phyloP scores from a whole-genome alignment of 139 green algal genomes.

The Coelastrella sp. region DNA sequence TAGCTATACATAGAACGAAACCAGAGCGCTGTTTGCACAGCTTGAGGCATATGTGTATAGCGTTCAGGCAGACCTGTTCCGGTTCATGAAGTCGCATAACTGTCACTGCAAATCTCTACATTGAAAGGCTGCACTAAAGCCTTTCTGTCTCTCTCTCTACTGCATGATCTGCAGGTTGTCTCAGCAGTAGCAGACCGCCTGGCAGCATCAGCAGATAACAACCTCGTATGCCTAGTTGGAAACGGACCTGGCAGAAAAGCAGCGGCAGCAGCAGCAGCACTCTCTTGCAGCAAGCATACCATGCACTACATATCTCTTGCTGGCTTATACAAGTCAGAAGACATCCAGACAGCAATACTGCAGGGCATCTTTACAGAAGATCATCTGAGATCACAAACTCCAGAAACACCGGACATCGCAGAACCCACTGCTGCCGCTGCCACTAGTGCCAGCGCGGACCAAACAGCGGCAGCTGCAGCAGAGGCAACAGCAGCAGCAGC shows the following conservation, averaged over 20 bases:
- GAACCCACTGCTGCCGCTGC: neutral
- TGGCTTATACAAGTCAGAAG: neutral
- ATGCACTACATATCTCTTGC: slow-evolving; percentile 9
- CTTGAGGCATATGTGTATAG: too few relatives aligned
- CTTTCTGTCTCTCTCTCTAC: neutral
- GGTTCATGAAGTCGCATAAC: too few relatives aligned
- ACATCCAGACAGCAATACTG: neutral
- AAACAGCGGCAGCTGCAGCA: neutral
- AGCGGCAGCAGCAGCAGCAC: slow-evolving; percentile 31
- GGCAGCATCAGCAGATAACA: neutral
- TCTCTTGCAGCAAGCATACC: neutral
- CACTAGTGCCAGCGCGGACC: neutral
- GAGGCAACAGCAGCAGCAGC: neutral
- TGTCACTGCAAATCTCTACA: neutral
- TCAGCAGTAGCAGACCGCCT: neutral
- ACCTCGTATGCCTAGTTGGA: slow-evolving; percentile 11
- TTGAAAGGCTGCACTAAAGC: neutral
- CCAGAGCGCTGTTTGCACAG: too few relatives aligned
- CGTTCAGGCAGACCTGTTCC: too few relatives aligned
- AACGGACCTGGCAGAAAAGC: slow-evolving; percentile 17
- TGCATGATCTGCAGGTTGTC: slow-evolving; percentile 4
- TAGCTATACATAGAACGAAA: too few relatives aligned
- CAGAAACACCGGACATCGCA: neutral
- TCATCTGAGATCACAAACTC: neutral
- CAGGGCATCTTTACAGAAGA: slow-evolving; percentile 1